Evolutionary conservation across 148 eudicot species (phyloP).

Genomic region (Vaccinium macrocarpon): DNA sequence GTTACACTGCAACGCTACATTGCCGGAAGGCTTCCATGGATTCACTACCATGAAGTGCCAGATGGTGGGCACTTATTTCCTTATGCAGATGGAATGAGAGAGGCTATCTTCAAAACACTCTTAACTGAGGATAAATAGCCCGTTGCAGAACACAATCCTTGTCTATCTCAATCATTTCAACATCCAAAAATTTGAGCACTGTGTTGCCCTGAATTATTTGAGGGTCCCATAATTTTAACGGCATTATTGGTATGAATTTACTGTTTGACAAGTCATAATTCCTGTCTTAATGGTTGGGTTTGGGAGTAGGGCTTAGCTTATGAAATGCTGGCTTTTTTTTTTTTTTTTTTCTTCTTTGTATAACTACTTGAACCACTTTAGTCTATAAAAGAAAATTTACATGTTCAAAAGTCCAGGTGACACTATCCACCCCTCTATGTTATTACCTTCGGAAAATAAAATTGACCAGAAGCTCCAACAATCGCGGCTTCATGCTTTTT

Average conservation of each 20-base stretch:
- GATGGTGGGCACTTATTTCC: conserved; percentile 49
- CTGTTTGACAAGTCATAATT: too few relatives aligned
- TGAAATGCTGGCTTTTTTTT: not conserved
- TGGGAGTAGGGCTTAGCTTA: not conserved
- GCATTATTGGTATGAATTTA: too few relatives aligned
- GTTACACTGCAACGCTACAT: conserved; percentile 43
- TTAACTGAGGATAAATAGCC: conserved; percentile 15
- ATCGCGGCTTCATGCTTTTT: too few relatives aligned
- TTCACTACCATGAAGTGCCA: conserved; percentile 50
- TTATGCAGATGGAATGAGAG: conserved; percentile 31
- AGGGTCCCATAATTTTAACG: too few relatives aligned
- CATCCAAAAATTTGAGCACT: not conserved
- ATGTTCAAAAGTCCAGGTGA: too few relatives aligned
- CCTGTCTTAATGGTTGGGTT: not conserved
- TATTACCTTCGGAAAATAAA: too few relatives aligned
- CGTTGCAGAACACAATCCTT: not conserved
- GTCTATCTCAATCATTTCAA: not conserved
- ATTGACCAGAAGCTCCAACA: too few relatives aligned
- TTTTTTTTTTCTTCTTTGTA: too few relatives aligned
- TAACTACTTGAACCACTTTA: too few relatives aligned
- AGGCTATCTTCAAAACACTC: conserved; percentile 35
- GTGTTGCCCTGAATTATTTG: not conserved
- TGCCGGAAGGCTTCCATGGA: conserved; percentile 49
- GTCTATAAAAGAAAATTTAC: too few relatives aligned
- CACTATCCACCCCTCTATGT: too few relatives aligned